Base-by-base conservation (phyloP, 176 grass and related monocot species). In the Dendrocalamus sinicus region DNA sequence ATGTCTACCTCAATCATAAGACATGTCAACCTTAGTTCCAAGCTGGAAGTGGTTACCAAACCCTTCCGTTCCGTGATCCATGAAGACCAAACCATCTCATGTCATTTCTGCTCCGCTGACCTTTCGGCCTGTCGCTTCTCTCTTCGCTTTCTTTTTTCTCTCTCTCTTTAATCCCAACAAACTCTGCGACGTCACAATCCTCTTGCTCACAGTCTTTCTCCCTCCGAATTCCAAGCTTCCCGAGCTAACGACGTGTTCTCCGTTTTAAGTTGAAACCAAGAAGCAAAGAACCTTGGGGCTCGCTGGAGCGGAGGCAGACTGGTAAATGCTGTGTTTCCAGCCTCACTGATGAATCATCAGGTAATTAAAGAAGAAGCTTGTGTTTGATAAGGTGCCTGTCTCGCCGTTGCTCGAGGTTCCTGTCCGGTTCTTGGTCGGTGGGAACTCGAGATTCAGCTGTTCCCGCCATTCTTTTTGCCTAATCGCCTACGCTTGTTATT, bases 321-420 rank as follows among this genome's bases (percentile, higher is more conserved):
- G 30, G 8, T 23, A 37, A 26, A 71, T 51, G 55, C 81, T n/a
- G 55, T 22, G 58, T 19, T 15, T 41, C 58, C 58, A 55, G 44
- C 67, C n/a, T 67, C 78, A 30, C 50, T 52, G 5, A 37, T 75
- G 82, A 57, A 46, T 8, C 70, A n/a, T 32, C 64, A 77, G 87
- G 87, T 84, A 77, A 14, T 55, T 55, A 19, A 65, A 66, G 50
- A 67, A 24, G 45, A 52, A 41, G 8, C 35, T 4, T 55, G 3
- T 26, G 20, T 70, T 71, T 40, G 55, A 67, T 46, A 16, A 76
- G 51, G 39, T 75, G 67, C 68, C 6, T 75, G 19, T 68, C 40
- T 84, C n/a, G n/a, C 72, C 46, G 16, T 76, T 84, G 83, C 35
- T 76, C 44, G 43, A 73, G 46, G 22, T 65, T 66, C 44, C 59